phyloP scores from a whole-genome alignment of 495 filamentous ascomycete species.

The Penicillium silybi region DNA sequence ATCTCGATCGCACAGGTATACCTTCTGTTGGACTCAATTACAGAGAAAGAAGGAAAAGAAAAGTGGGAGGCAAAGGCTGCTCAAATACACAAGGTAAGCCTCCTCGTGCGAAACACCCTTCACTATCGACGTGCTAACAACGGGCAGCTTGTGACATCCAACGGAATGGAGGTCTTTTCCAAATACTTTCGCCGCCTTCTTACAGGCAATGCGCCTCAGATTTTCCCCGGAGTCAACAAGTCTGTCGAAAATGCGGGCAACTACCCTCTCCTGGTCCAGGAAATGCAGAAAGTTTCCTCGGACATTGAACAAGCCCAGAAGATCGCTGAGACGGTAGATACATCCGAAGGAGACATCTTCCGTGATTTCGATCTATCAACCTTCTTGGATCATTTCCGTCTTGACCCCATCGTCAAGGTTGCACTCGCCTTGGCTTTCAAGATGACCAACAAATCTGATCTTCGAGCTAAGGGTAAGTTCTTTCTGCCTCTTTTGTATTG shows the following conservation, averaged over 20 bases:
- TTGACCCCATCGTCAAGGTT: slow-evolving; percentile 82
- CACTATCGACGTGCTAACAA: slow-evolving; percentile 8
- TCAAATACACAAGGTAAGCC: slow-evolving; percentile 79
- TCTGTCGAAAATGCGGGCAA: slow-evolving; percentile 69
- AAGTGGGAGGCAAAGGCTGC: slow-evolving; percentile 94
- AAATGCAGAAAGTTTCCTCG: slow-evolving; percentile 78
- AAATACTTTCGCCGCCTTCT: slow-evolving; percentile 90
- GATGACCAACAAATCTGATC: slow-evolving; percentile 67
- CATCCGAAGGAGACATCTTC: slow-evolving; percentile 82
- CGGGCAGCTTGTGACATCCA: slow-evolving; percentile 77
- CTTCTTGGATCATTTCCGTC: slow-evolving; percentile 90
- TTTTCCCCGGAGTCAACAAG: slow-evolving; percentile 73
- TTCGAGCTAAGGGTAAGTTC: slow-evolving; percentile 79
- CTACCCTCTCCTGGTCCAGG: slow-evolving; percentile 73
- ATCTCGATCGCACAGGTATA: slow-evolving; percentile 94
- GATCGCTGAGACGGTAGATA: slow-evolving; percentile 90
- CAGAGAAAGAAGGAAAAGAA: slow-evolving; percentile 80
- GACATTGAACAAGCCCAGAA: slow-evolving; percentile 79
- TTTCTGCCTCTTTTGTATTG: background rate
- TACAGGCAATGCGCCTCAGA: slow-evolving; percentile 75
- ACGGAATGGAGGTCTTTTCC: slow-evolving; percentile 95
- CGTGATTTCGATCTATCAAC: slow-evolving; percentile 89
- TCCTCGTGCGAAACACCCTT: background rate
- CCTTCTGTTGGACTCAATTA: slow-evolving; percentile 87
- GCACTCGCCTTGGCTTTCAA: slow-evolving; percentile 88